Conservation (phyloP, 257 asterid species). For the Penstemon eatonii region DNA sequence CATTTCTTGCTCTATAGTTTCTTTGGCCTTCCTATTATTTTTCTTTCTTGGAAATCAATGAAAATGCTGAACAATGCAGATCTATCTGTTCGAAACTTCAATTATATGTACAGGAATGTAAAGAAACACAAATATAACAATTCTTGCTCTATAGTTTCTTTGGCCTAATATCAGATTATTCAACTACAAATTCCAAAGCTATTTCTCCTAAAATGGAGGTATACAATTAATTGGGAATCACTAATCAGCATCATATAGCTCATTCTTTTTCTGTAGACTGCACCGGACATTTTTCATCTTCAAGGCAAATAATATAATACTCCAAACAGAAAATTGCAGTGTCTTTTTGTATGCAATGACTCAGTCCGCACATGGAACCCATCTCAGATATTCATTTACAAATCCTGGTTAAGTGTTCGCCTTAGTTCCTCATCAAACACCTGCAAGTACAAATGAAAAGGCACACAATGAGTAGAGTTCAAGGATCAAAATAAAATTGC, state of each 20-base stretch:
- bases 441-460: slow-evolving; percentile 19
- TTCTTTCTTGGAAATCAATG: no score
- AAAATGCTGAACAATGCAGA: no score
- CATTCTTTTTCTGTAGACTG: no score
- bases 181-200: no score
- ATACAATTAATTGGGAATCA: no score
- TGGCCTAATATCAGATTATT: background rate
- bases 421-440: background rate
- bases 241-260: no score
- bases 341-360: background rate
- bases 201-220: no score
- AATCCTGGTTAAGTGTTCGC: background rate
- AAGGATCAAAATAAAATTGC: background rate
- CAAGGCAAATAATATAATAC: background rate
- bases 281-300: background rate
- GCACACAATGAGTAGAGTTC: background rate
- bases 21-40: no score
- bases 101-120: no score
- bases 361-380: background rate
- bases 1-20: no score
- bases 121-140: no score
- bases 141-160: background rate
- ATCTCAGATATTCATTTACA: background rate
- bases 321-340: background rate
- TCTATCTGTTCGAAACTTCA: no score